phyloP scores from a whole-genome alignment of 352 stramenopile genomes.

The Phytophthora chlamydospora region DNA sequence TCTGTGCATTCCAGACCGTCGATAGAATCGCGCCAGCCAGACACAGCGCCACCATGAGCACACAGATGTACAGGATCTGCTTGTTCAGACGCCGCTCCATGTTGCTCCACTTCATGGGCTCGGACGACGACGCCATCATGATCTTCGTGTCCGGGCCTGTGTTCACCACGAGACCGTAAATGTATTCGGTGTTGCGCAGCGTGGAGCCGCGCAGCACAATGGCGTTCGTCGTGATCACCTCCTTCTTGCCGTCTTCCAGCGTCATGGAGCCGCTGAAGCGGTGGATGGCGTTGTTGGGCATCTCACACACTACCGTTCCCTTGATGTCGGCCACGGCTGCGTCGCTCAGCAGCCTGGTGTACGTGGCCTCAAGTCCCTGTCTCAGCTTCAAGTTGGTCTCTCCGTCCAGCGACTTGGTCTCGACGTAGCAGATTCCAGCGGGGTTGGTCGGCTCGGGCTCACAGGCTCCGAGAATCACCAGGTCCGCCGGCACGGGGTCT shows the following conservation, averaged over 20 bases:
- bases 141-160: constrained; percentile 91
- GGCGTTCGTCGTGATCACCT: constrained; percentile 79
- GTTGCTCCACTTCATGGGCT: constrained; percentile 89
- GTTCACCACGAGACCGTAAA: constrained; percentile 93
- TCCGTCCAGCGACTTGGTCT: constrained; percentile 94
- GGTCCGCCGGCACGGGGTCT: constrained; percentile 85
- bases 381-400: constrained; percentile 94
- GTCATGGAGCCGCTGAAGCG: constrained; percentile 89
- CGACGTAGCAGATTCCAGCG: constrained; percentile 89
- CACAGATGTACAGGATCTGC: constrained; percentile 87
- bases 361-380: constrained; percentile 79
- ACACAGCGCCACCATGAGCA: constrained; percentile 81
- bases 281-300: constrained; percentile 92
- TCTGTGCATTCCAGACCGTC: constrained; percentile 69
- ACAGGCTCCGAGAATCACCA: constrained; percentile 85
- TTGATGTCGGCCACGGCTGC: constrained; percentile 53
- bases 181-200: constrained; percentile 92
- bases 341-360: constrained; percentile 66
- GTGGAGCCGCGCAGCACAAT: constrained; percentile 89
- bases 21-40: constrained; percentile 66
- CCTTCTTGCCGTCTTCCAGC: constrained; percentile 59
- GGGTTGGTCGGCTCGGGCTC: constrained; percentile 77
- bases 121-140: constrained; percentile 85
- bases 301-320: constrained; percentile 78
- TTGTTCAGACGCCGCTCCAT: constrained; percentile 83